phyloP scores from a whole-genome alignment of 345 rosid genomes.

The Salix dunnii region DNA sequence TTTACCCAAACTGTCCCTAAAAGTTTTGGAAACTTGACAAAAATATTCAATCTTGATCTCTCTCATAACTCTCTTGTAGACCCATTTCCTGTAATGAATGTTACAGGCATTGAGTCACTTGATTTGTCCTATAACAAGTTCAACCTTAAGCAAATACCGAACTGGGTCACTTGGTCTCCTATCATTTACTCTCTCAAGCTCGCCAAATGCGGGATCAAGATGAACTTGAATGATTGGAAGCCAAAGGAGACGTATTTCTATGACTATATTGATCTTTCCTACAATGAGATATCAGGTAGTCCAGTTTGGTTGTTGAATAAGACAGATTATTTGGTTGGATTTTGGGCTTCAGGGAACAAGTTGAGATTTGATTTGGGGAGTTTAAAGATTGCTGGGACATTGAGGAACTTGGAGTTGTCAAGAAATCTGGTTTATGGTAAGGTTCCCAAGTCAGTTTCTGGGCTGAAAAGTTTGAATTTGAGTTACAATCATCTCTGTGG shows the following conservation, averaged over 20 bases:
- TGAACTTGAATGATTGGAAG: slow-evolving; percentile 50
- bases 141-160: slow-evolving; percentile 56
- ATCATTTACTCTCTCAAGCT: slow-evolving; percentile 70
- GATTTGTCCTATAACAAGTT: slow-evolving; percentile 62
- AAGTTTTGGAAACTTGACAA: slow-evolving; percentile 62
- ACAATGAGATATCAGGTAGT: slow-evolving; percentile 60
- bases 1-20: slow-evolving; percentile 51
- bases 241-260: slow-evolving; percentile 65
- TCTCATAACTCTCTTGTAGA: slow-evolving; percentile 53
- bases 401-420: slow-evolving; percentile 54
- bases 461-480: slow-evolving; percentile 42
- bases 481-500: slow-evolving; percentile 70
- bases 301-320: slow-evolving; percentile 48
- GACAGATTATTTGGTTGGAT: slow-evolving; percentile 53
- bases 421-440: slow-evolving; percentile 55
- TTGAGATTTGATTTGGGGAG: slow-evolving; percentile 16
- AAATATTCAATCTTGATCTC: slow-evolving; percentile 72
- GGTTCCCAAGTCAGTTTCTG: slow-evolving; percentile 45
- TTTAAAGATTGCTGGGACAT: slow-evolving; percentile 35
- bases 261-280: slow-evolving; percentile 65
- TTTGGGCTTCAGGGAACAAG: slow-evolving; percentile 49
- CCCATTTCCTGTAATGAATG: slow-evolving; percentile 67
- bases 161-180: slow-evolving; percentile 70
- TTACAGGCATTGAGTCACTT: slow-evolving; percentile 73
- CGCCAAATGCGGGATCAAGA: slow-evolving; percentile 65